Percentiles rank a stretch among this genome's conserved stretches.
Conservation (phyloP, 2,329 filamentous ascomycete genomes). For the Fusarium pininemorale region DNA sequence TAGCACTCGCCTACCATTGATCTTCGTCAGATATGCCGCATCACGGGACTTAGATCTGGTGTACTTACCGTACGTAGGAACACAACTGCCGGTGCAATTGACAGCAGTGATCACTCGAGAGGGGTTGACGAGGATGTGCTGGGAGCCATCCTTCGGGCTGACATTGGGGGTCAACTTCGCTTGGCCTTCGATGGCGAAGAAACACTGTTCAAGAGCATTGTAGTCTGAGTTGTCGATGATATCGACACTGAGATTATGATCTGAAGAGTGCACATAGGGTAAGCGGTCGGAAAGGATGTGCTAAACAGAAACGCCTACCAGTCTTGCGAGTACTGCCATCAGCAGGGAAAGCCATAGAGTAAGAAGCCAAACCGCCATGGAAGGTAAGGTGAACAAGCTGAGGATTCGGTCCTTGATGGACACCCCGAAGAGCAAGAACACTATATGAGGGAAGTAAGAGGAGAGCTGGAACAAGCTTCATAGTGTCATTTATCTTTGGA, state of each 20-base stretch:
- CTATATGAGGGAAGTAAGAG: no score
- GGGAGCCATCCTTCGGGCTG: neutral
- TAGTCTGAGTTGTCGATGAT: neutral
- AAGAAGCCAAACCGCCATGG: neutral
- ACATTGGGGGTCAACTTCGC: neutral
- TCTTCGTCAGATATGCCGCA: neutral
- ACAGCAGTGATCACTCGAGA: neutral
- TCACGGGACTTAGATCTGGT: neutral
- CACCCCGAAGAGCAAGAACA: neutral
- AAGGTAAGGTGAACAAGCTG: neutral
- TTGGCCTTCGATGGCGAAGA: neutral
- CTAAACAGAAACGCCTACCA: neutral
- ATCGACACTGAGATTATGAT: neutral
- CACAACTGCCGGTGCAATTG: neutral
- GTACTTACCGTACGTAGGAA: neutral
- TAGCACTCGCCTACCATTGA: neutral
- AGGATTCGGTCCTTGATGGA: neutral
- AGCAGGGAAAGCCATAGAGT: neutral
- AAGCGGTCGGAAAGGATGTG: neutral
- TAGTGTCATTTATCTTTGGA: neutral
- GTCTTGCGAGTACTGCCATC: neutral
- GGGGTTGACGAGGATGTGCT: neutral
- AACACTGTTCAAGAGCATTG: neutral
- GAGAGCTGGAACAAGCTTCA: neutral
- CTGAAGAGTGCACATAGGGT: neutral